Percentiles rank a stretch among this genome's conserved stretches.
These are phyloP conservation scores for Neofusicoccum parvum DNA, from an alignment of 2,329 filamentous ascomycete genomes.

Conservation along the genomic window DNA sequence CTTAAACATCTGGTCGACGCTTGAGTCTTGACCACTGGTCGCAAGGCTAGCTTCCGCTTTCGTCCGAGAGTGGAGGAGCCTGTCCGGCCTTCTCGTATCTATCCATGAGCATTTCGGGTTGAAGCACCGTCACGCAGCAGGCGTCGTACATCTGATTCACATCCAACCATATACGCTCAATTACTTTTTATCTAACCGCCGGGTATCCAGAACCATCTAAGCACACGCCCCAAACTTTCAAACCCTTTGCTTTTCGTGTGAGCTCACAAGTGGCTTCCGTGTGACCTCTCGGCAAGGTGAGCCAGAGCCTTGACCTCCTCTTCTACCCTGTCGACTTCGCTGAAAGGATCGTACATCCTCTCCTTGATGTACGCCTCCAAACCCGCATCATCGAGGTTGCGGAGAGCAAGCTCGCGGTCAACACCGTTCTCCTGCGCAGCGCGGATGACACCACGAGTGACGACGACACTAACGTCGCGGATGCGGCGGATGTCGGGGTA, in stretches of 20 bases:
- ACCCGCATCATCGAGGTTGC: conserved; percentile 66
- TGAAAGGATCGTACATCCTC: conserved; percentile 56
- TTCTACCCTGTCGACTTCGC: conserved; percentile 44
- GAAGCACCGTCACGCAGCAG: neutral
- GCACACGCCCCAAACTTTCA: neutral
- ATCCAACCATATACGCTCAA: neutral
- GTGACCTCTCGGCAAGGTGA: neutral
- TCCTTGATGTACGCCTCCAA: conserved; percentile 67
- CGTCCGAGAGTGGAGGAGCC: neutral
- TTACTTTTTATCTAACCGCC: conserved; percentile 5
- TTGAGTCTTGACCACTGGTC: neutral
- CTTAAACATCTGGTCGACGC: neutral
- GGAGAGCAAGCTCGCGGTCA: conserved; percentile 60
- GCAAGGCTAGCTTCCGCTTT: neutral
- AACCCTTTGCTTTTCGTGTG: neutral
- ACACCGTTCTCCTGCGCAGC: conserved; percentile 77
- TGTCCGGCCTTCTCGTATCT: neutral
- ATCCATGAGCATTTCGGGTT: neutral
- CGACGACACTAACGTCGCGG: conserved; percentile 81
- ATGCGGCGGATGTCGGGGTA: conserved; percentile 93
- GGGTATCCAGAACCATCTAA: conserved; percentile 19
- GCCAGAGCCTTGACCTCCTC: conserved; percentile 34
- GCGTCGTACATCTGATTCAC: neutral
- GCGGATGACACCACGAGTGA: conserved; percentile 91
- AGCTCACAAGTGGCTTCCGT: conserved; percentile 17